These are phyloP conservation scores for Luvunga scandens DNA, from an alignment of 345 rosid genomes.

Conservation along the genomic window DNA sequence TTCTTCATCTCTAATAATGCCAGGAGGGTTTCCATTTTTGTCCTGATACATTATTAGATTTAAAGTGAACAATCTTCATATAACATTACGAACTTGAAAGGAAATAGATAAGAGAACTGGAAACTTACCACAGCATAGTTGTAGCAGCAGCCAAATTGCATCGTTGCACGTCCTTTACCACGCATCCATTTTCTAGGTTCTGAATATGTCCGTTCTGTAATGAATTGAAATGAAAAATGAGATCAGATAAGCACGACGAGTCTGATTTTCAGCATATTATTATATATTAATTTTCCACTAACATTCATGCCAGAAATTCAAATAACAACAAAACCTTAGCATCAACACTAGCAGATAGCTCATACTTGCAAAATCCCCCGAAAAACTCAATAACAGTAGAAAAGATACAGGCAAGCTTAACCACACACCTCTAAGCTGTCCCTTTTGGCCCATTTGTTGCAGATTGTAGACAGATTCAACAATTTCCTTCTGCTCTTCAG, in stretches of 20 bases:
- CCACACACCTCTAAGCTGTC: constrained; percentile 43
- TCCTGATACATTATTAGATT: constrained; percentile 32
- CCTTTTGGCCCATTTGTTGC: constrained; percentile 48
- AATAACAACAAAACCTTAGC: not conserved
- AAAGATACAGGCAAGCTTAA: not conserved
- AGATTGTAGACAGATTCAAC: constrained; percentile 47
- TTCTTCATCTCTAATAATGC: constrained; percentile 48
- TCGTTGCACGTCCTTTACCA: constrained; percentile 68
- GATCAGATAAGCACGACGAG: not conserved
- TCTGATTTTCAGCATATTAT: not conserved
- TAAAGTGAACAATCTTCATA: not conserved
- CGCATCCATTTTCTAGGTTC: constrained; percentile 73
- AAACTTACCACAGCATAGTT: constrained; percentile 44
- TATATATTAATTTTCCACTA: not conserved
- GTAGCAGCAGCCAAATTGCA: constrained; percentile 71
- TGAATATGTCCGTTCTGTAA: constrained; percentile 53
- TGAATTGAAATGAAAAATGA: constrained; percentile 1
- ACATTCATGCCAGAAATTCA: not conserved
- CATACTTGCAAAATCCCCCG: not conserved
- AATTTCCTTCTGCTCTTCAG: constrained; percentile 61
- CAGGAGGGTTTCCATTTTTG: constrained; percentile 58
- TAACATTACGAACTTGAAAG: too few species aligned
- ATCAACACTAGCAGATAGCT: not conserved
- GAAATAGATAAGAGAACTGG: not conserved
- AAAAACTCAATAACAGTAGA: not conserved